phyloP scores from a whole-genome alignment of 306 rosid species.

The Vigna nakashimae region DNA sequence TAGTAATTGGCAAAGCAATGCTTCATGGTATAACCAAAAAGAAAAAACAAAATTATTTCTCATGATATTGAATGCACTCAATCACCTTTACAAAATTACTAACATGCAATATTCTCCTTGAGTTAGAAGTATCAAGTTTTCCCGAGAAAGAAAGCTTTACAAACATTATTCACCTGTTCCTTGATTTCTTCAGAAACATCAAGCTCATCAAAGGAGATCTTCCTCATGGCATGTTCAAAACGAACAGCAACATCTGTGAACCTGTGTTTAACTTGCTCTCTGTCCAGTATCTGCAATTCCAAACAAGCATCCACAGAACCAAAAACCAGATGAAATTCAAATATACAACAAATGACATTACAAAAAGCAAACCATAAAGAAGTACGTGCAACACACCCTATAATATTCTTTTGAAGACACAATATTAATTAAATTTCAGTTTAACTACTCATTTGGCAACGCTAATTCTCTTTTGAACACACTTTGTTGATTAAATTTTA shows the following conservation, averaged over 20 bases:
- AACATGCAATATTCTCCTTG: background rate
- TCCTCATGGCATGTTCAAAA: conserved; percentile 67
- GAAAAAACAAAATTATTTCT: background rate
- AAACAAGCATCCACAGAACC: conserved; percentile 20
- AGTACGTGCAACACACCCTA: background rate
- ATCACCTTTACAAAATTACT: background rate
- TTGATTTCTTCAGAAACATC: conserved; percentile 82
- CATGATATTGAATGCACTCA: background rate
- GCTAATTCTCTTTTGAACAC: no score
- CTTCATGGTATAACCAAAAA: no score
- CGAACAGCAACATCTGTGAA: conserved; percentile 61
- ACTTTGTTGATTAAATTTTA: no score
- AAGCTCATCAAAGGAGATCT: conserved; percentile 57
- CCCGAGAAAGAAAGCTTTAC: background rate
- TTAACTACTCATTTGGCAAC: no score
- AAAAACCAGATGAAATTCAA: background rate
- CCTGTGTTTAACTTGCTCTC: conserved; percentile 62
- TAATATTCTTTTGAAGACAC: no score
- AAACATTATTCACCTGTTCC: conserved; percentile 75
- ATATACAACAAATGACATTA: background rate
- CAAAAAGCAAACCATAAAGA: background rate
- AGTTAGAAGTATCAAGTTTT: background rate
- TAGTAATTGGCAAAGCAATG: background rate
- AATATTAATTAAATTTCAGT: no score
- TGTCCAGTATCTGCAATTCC: conserved; percentile 68